These are phyloP conservation scores for Cladorrhinum samala DNA, from an alignment of 495 filamentous ascomycete genomes.

Conservation along the genomic window DNA sequence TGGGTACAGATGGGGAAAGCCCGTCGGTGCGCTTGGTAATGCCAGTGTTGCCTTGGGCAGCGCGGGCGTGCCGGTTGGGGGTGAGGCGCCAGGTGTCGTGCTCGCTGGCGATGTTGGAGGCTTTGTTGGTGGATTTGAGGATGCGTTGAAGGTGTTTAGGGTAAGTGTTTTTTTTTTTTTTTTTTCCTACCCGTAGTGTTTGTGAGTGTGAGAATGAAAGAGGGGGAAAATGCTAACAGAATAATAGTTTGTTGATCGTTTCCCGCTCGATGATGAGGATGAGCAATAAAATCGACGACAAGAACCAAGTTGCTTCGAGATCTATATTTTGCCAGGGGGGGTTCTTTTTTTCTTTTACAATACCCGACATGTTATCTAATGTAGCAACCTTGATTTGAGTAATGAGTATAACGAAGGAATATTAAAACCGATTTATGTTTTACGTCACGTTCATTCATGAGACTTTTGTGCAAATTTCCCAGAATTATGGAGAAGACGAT, in stretches of 20 bases:
- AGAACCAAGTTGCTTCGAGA: too few relatives aligned
- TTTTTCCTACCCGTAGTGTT: neutral
- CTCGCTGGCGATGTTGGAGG: slow-evolving; percentile 25
- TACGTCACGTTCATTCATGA: too few relatives aligned
- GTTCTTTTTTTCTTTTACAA: too few relatives aligned
- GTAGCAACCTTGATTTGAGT: too few relatives aligned
- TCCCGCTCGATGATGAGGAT: slow-evolving; percentile 39
- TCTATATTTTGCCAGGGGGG: too few relatives aligned
- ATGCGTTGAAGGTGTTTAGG: slow-evolving; percentile 62
- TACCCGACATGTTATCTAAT: too few relatives aligned
- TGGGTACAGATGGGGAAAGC: slow-evolving; percentile 68
- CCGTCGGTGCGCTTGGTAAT: slow-evolving; percentile 56
- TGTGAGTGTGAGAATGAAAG: too few relatives aligned
- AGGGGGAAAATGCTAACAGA: neutral
- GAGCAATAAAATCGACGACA: too few relatives aligned
- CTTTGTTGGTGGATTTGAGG: slow-evolving; percentile 46
- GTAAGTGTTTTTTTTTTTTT: neutral
- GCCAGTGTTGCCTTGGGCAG: slow-evolving; percentile 33
- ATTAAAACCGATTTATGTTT: too few relatives aligned
- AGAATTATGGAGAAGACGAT: too few relatives aligned
- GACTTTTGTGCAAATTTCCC: too few relatives aligned
- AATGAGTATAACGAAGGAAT: too few relatives aligned
- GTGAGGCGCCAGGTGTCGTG: slow-evolving; percentile 48
- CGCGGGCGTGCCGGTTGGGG: slow-evolving; percentile 31
- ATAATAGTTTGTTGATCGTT: slow-evolving; percentile 44